Evolutionary conservation across 805 yeast species (phyloP), one percentile per base, ranked within the genome.

Genomic region (Blastobotrys mokoenaii): DNA sequence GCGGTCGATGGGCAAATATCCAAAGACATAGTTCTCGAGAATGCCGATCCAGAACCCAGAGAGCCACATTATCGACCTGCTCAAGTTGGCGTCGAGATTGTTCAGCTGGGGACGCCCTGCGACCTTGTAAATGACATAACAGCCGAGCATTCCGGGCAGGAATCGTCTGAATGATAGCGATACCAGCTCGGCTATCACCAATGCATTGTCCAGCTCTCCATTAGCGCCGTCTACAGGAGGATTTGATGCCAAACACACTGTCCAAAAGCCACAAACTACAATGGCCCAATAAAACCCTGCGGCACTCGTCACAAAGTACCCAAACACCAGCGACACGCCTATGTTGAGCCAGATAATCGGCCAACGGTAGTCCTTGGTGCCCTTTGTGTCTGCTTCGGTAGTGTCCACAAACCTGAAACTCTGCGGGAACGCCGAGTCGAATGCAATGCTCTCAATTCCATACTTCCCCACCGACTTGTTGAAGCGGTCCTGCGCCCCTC

Each of bases 11-110:
- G 97, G 96, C 9, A 90, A 64, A 49, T 89, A 68, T 58, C 88
- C 97, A 65, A 90, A 87, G 0, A 95, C 86, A 55, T 85, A 73
- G 63, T 87, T 89, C 61, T 89, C 88, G 56, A 88, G 70, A 30
- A 84, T 71, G 1, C 96, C 96, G 2, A 84, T 55, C 94, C 95
- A 86, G 58, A 83, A 83, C 2, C 82, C 68, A 0, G 89, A 83
- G 51, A 83, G 84, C 93, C 95, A 89, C 25, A 77, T 60, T 0
- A 77, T 34, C 0, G 73, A 54, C 38, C 78, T 50, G 15, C 64
- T 52, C 17, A 67, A 49, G 32, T 58, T 53, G 10, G 67, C 67
- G 9, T 48, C 47, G 36, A 52, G 35, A 34, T 48, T 51, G 3
- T 33, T 32, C 43, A 63, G 47, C 43, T 53, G 56, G 5, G 58